Evolutionary conservation across 768 basidiomycete species (phyloP).

Genomic region (Phlegmacium glaucopus): DNA sequence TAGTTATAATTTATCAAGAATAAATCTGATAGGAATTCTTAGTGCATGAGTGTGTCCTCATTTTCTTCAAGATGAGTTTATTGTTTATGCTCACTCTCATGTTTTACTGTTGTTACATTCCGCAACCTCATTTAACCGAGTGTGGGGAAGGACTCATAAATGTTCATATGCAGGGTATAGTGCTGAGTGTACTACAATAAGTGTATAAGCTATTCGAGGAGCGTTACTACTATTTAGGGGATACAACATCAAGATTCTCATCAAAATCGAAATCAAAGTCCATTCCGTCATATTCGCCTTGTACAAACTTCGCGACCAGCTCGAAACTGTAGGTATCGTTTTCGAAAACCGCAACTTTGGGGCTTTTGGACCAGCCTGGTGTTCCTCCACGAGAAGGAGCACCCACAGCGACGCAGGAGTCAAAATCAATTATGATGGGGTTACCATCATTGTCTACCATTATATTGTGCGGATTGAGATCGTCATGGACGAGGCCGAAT

Average conservation of each 20-base stretch:
- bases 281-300: conserved; percentile 7
- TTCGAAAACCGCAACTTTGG: conserved; percentile 5
- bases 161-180: too few species aligned
- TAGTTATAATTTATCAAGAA: too few species aligned
- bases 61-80: too few species aligned
- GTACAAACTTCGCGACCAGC: conserved; percentile 6
- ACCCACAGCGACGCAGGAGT: conserved; percentile 12
- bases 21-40: too few species aligned
- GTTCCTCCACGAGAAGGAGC: conserved; percentile 13
- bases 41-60: too few species aligned
- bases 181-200: too few species aligned
- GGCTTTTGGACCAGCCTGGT: conserved; percentile 11
- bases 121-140: too few species aligned
- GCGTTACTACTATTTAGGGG: not conserved
- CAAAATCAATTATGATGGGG: conserved; percentile 24
- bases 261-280: conserved; percentile 1
- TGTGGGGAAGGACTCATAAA: too few species aligned
- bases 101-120: too few species aligned
- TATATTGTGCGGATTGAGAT: conserved; percentile 23
- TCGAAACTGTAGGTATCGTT: conserved; percentile 13
- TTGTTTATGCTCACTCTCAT: too few species aligned
- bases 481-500: conserved; percentile 23
- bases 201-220: not conserved
- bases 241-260: not conserved
- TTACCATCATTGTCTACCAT: conserved; percentile 18